Base-by-base conservation (phyloP, 164 flowering plant genomes). In the Amborella trichopoda region DNA sequence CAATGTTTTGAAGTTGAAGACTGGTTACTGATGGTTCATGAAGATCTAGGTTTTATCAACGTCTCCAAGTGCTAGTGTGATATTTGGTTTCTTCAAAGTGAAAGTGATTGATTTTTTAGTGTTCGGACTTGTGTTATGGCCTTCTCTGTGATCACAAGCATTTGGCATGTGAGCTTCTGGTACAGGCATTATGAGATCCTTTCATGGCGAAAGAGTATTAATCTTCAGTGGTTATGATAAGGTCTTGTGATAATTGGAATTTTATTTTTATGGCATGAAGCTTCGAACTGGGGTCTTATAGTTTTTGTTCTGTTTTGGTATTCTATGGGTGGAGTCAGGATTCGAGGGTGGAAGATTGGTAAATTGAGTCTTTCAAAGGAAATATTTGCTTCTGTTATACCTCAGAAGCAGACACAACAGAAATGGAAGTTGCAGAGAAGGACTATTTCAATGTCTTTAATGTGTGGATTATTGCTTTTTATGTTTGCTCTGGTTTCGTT, bases 401-500 rank as follows among this genome's bases (percentile, higher is more conserved):
- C 22, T 41, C 62, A 57, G 52, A 65, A 63, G 66, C 64, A 65
- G 22, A 21, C 49, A 30, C 44, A 33, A 54, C 33, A 43, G 49
- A 33, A 23, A 21, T 62, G 53, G 68, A 58, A 63, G 48, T 61
- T 68, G 36, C 73, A 50, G 54, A 59, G 54, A 56, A 73, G 59
- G 53, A 46, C 54, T 49, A 42, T 70, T 14, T 69, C 83, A 9
- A 61, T 82, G 74, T 50, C 91, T 17, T 27, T 65, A 26, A 40
- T 83, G 1, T 84, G 93, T 40, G 99, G 95, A 2, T 28, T 66
- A 28, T 60, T 83, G 83, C 77, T 91, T 2, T 91, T 87, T 40
- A 74, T 58, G 11, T 38, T 91, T 44, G 94, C 96, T 21, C 58
- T 91, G 57, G 71, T 87, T 48, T 91, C 99, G 11, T 59, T 91